phyloP scores from a whole-genome alignment of 371 early-diverging fungal species.

The Apophysomyces sp. region DNA sequence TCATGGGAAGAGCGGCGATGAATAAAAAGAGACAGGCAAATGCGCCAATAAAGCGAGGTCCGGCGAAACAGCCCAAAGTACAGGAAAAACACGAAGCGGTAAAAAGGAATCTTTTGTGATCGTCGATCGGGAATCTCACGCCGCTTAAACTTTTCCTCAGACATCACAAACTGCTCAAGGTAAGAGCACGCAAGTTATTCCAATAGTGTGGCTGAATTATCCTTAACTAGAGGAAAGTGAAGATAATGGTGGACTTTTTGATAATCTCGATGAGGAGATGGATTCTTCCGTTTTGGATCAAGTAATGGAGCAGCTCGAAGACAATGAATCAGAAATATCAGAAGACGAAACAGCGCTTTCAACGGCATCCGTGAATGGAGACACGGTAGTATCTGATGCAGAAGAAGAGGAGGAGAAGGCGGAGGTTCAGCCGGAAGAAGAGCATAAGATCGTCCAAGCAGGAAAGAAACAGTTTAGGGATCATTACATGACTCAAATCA shows the following conservation, averaged over 20 bases:
- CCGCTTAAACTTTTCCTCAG: not conserved
- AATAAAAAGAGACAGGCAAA: not conserved
- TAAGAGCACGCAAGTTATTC: not conserved
- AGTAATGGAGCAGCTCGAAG: constrained; percentile 25
- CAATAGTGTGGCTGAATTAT: not conserved
- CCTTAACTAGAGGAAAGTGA: constrained; percentile 1
- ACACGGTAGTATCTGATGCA: not conserved
- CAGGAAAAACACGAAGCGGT: not conserved
- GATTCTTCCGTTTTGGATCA: constrained; percentile 29
- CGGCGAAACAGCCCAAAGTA: not conserved
- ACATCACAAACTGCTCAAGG: not conserved
- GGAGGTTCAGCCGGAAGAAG: constrained; percentile 3
- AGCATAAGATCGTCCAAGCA: constrained; percentile 7
- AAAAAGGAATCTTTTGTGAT: not conserved
- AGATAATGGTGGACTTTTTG: constrained; percentile 29
- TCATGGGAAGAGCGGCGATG: not conserved
- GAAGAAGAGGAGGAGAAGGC: constrained; percentile 14
- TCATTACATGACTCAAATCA: constrained; percentile 40
- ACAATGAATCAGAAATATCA: constrained; percentile 7
- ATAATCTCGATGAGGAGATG: constrained; percentile 43
- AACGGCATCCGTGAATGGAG: not conserved
- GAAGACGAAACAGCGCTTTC: constrained; percentile 3
- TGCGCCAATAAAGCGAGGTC: not conserved
- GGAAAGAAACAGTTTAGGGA: constrained; percentile 32
- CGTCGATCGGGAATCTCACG: not conserved